Evolutionary conservation across 805 yeast species (phyloP), one percentile per base, ranked within the genome.

Genomic region (Wickerhamomyces canadensis): DNA sequence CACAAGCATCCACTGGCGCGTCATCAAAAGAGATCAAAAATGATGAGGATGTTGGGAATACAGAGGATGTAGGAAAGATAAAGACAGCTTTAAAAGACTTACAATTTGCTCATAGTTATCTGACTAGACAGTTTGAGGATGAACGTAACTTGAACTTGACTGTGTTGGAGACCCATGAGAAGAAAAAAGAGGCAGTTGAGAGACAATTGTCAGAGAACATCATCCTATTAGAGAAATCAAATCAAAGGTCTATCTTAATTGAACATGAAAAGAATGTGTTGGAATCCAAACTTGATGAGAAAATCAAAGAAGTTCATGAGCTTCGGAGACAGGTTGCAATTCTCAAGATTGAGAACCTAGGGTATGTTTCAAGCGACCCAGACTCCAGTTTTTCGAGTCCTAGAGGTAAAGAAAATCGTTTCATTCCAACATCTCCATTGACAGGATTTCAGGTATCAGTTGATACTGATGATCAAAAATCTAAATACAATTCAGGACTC

Each of bases 71-170:
- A 17, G 36, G 42, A 12, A 55, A 47, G 16, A 61, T 74, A 48
- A 70, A 68, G 44, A 74, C 82, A 0, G 87, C 88, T 0, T 61
- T 83, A 34, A 72, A 68, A 38, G 93, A 83, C 54, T 63, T 83
- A 36, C 78, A 81, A 45, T 74, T 83, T 52, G 82, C 87, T 3
- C 87, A 82, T 55, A 77, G 70, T 42, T 83, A 80, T 51, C 61
- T 83, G 37, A 70, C 81, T 3, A 76, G 77, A 51, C 84, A 80
- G 48, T 83, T 72, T 49, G 84, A 80, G 45, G 74, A 77, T 42
- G 84, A 83, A 37, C 67, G 83, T 38, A 70, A 70, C 13, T 74
- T 72, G 42, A 75, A 79, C 38, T 56, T 65, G 35, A 70, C 70
- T 40, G 62, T 73, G 3, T 68, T 80, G 34, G 78, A 72, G 45